These are phyloP conservation scores for Lasiodiplodia sp. DNA, from an alignment of 2,329 filamentous ascomycete genomes.

Conservation along the genomic window DNA sequence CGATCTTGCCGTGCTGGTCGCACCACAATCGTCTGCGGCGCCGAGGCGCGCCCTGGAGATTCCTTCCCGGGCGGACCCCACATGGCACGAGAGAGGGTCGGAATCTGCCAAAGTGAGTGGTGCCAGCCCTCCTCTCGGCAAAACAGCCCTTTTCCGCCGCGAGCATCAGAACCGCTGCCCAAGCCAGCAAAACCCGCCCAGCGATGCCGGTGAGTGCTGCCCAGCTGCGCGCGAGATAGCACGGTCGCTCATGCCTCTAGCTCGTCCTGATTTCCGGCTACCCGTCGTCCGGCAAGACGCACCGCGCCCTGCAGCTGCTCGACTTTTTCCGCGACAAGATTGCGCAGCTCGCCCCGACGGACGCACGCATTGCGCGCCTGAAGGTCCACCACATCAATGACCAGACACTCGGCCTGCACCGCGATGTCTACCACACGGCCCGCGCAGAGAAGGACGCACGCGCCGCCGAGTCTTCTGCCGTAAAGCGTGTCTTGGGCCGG, in stretches of 20 bases:
- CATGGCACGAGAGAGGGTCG: conserved; percentile 2
- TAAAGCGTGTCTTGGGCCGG: conserved; percentile 76
- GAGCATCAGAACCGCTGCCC: not conserved
- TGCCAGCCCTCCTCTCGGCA: conserved; percentile 11
- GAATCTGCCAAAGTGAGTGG: conserved; percentile 10
- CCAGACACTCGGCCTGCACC: conserved; percentile 72
- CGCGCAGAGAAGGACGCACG: conserved; percentile 84
- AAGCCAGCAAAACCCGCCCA: conserved; percentile 11
- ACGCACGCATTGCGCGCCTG: conserved; percentile 60
- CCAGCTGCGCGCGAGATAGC: not conserved
- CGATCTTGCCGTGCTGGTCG: conserved; percentile 21
- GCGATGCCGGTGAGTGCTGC: conserved; percentile 33
- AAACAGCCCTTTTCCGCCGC: conserved; percentile 17
- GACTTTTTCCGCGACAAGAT: conserved; percentile 69
- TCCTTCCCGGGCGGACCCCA: conserved; percentile 10
- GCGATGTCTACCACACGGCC: conserved; percentile 76
- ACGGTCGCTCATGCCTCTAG: conserved; percentile 44
- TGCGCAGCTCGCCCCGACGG: conserved; percentile 51
- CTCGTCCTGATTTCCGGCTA: conserved; percentile 69
- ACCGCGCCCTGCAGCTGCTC: conserved; percentile 69
- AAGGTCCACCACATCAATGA: conserved; percentile 79
- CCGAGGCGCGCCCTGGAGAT: conserved; percentile 19
- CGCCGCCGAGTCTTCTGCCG: conserved; percentile 76
- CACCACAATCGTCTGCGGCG: conserved; percentile 18
- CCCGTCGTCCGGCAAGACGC: conserved; percentile 69